Evolutionary conservation across 208 protist genomes (phyloP), one percentile per base, ranked within the genome.

Genomic region (Leptomonas seymouri): DNA sequence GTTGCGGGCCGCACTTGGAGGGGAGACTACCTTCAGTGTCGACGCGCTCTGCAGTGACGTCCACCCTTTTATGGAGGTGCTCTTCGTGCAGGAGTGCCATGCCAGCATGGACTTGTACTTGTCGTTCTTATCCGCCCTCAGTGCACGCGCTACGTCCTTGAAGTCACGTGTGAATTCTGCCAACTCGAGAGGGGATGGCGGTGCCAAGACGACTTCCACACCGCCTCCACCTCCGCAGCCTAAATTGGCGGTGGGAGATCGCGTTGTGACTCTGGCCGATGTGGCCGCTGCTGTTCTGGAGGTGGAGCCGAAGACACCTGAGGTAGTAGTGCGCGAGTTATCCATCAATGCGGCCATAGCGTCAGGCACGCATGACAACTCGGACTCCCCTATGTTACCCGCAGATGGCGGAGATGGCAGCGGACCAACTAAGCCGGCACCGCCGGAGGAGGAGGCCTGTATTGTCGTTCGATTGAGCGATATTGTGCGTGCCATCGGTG

Each of bases 1-100:
- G 48, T 77, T 95, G 42, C 87, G 78, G 18, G 44, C 73, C 4
- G 67, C 81, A 0, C 63, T 95, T 12, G 84, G 86, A 3, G 46
- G 66, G 6, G 87, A 95, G 60, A 76, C 76, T 16, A 87, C 90
- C 2, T 84, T 93, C 56, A 87, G 86, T 76, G 82, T 87, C 18
- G 55, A 61, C 20, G 28, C 71, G 3, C 59, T 95, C 5, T 81
- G 60, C 42, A 53, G 59, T 16, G 81, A 86, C 23, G 45, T 57
- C 14, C 74, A 85, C 39, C 78, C 74, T 5, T 95, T 95, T 63
- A 86, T 92, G 76, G 67, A 73, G 23, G 85, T 85, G 34, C 73
- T 95, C 28, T 83, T 93, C n/a, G 76, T 83, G 48, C 87, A 93
- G 64, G 85, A 90, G 56, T 93, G 86, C 67, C 64, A 62, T 14